These are phyloP conservation scores for Wallacemonas rigidus DNA, from an alignment of 208 protist genomes.

Conservation along the genomic window DNA sequence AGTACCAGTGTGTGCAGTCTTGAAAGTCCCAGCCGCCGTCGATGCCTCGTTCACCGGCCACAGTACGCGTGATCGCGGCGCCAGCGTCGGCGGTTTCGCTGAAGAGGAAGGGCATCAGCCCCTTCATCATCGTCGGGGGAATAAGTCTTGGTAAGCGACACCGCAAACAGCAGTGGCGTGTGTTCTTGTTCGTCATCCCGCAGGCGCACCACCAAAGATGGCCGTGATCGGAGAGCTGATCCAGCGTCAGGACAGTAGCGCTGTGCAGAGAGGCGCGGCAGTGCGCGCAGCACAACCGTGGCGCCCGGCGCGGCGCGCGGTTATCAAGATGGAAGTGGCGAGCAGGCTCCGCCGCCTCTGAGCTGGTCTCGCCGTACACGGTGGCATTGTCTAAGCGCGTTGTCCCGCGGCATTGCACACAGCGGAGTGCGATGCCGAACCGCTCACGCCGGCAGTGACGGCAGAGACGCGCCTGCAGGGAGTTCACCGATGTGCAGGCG, in stretches of 20 bases:
- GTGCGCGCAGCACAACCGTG: slow-evolving; percentile 38
- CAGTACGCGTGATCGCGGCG: neutral
- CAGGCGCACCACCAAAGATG: slow-evolving; percentile 74
- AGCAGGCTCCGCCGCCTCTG: slow-evolving; percentile 21
- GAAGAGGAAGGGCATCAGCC: slow-evolving; percentile 27
- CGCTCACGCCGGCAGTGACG: slow-evolving; percentile 58
- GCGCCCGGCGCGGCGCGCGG: slow-evolving; percentile 38
- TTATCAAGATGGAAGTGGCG: slow-evolving; percentile 51
- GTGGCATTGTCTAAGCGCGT: slow-evolving; percentile 40
- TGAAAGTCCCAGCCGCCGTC: slow-evolving; percentile 50
- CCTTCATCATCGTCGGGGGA: slow-evolving; percentile 19
- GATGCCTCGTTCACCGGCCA: neutral
- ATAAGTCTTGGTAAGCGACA: slow-evolving; percentile 69
- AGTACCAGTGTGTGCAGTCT: slow-evolving; percentile 69
- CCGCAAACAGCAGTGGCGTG: slow-evolving; percentile 46
- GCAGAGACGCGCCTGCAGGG: slow-evolving; percentile 49
- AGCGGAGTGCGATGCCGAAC: slow-evolving; percentile 51
- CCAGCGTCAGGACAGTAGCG: slow-evolving; percentile 26
- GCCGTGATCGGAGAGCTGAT: neutral
- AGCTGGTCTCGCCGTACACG: slow-evolving; percentile 34
- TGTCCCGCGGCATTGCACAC: slow-evolving; percentile 34
- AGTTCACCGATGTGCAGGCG: slow-evolving; percentile 66
- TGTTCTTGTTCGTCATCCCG: slow-evolving; percentile 36
- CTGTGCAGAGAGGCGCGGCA: slow-evolving; percentile 59
- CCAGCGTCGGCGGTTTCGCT: neutral